Base-by-base conservation (phyloP, 2,329 filamentous ascomycete species). In the Acrocalymma vagum region DNA sequence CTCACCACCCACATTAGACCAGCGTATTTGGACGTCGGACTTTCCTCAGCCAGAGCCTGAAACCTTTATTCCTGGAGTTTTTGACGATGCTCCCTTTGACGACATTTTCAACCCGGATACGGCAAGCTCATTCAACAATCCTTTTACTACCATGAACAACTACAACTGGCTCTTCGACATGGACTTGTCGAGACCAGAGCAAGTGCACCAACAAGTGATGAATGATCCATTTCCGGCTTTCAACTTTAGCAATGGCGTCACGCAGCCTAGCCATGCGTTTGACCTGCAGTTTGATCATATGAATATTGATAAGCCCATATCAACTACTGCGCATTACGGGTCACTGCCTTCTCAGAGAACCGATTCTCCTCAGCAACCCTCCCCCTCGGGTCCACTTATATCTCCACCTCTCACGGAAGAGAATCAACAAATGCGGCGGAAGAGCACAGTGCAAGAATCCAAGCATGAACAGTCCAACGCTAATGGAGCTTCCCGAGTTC, bases 41-140 rank as follows among this genome's bases (percentile, higher is more conserved):
- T 54, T 51, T 42, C 53, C 52, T 31, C 66, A 51, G 25, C 52
- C 63, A 37, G 60, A 65, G 49, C 48, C 59, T 28, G 53, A 58
- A 15, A 29, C 53, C 9, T 55, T 63, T 8, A 35, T 43, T 18
- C 32, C 52, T 18, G 45, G 53, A 42, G 29, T 50, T 31, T 51
- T 60, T 47, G 51, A 63, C 51, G 60, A 66, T 63, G 58, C 67
- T 13, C 64, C 68, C 11, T 79, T 78, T 51, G 78, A 81, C 35
- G 78, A 83, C 34, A 74, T 79, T 22, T 83, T 84, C 53, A 78
- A 78, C 41, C 76, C 81, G 29, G 82, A 85, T 55, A 85, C 82
- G 35, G 81, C 82, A 20, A 82, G 77, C 54, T 83, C 81, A 0
- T 85, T 85, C 58, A 85, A 85, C 38, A 82, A 83, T 67, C 82